phyloP scores from a whole-genome alignment of 2,329 filamentous ascomycete genomes.

The Ophiostoma sp. region DNA sequence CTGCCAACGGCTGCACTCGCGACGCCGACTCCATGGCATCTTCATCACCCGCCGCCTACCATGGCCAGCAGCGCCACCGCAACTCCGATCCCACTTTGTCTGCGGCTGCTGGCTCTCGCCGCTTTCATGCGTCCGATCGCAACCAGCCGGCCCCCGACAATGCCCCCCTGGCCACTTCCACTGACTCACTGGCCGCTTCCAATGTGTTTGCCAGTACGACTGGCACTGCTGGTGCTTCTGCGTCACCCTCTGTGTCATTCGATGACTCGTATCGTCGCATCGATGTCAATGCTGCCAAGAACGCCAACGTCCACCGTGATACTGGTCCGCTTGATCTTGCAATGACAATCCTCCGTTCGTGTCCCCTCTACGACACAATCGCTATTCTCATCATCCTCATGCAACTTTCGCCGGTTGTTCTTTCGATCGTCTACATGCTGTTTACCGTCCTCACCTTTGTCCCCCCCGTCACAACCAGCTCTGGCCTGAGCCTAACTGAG shows the following conservation, averaged over 20 bases:
- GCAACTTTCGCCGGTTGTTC: slow-evolving; percentile 82
- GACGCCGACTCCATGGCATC: slow-evolving; percentile 33
- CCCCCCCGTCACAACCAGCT: slow-evolving; percentile 74
- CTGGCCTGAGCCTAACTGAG: slow-evolving; percentile 81
- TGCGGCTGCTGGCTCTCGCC: background rate
- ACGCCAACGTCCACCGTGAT: slow-evolving; percentile 66
- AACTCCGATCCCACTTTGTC: slow-evolving; percentile 16
- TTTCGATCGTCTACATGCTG: slow-evolving; percentile 86
- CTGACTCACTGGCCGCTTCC: slow-evolving; percentile 47
- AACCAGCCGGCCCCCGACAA: slow-evolving; percentile 14
- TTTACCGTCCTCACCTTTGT: slow-evolving; percentile 94
- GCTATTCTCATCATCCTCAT: slow-evolving; percentile 95
- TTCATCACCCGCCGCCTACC: slow-evolving; percentile 25
- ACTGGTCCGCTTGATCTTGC: slow-evolving; percentile 73
- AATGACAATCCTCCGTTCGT: slow-evolving; percentile 83
- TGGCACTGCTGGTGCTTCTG: slow-evolving; percentile 33
- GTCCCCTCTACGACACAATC: slow-evolving; percentile 90
- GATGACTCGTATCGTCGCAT: slow-evolving; percentile 63
- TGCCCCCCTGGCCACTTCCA: slow-evolving; percentile 52
- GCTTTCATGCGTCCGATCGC: background rate
- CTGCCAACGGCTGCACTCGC: slow-evolving; percentile 30
- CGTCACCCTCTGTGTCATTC: slow-evolving; percentile 36
- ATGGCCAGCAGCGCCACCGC: slow-evolving; percentile 24
- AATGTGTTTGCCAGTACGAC: slow-evolving; percentile 36
- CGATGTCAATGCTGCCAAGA: slow-evolving; percentile 69